Percentiles rank a stretch among this genome's conserved stretches.
These are phyloP conservation scores for Cystobasidium sp. DNA, from an alignment of 1,284 basidiomycete genomes.

Conservation along the genomic window DNA sequence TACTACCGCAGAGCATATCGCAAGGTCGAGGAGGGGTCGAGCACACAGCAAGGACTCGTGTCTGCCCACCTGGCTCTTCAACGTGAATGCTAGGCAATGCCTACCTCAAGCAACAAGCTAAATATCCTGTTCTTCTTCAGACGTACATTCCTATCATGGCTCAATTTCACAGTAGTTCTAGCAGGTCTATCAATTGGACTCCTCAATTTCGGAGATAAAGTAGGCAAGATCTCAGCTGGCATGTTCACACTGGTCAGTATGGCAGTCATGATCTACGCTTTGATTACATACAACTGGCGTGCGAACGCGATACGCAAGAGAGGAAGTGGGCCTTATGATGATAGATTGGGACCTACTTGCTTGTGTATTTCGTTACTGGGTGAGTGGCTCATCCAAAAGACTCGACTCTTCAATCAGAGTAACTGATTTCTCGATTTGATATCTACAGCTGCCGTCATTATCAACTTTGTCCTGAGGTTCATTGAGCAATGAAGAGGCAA, in stretches of 20 bases:
- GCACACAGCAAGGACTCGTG: too few species aligned
- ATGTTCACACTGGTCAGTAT: slow-evolving; percentile 93
- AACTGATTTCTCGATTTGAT: neutral
- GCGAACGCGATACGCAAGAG: slow-evolving; percentile 89
- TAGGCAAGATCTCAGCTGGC: slow-evolving; percentile 87
- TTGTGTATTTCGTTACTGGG: slow-evolving; percentile 82
- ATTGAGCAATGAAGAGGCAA: neutral
- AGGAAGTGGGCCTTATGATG: slow-evolving; percentile 94
- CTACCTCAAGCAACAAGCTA: too few species aligned
- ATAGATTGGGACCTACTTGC: slow-evolving; percentile 84
- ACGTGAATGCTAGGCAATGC: too few species aligned
- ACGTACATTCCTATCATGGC: slow-evolving; percentile 89
- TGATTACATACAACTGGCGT: slow-evolving; percentile 69
- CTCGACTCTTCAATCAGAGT: neutral
- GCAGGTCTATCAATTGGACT: slow-evolving; percentile 93
- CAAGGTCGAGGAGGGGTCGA: too few species aligned
- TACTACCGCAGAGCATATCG: neutral
- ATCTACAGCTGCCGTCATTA: slow-evolving; percentile 75
- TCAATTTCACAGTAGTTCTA: slow-evolving; percentile 78
- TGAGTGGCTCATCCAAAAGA: slow-evolving; percentile 60
- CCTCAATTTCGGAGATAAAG: slow-evolving; percentile 92
- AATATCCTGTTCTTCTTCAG: slow-evolving; percentile 25
- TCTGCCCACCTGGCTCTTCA: too few species aligned
- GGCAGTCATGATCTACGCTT: slow-evolving; percentile 93
- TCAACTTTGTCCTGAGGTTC: slow-evolving; percentile 75